Base-by-base conservation (phyloP, 2,329 filamentous ascomycete genomes). In the Fusarium pseudograminearum region DNA sequence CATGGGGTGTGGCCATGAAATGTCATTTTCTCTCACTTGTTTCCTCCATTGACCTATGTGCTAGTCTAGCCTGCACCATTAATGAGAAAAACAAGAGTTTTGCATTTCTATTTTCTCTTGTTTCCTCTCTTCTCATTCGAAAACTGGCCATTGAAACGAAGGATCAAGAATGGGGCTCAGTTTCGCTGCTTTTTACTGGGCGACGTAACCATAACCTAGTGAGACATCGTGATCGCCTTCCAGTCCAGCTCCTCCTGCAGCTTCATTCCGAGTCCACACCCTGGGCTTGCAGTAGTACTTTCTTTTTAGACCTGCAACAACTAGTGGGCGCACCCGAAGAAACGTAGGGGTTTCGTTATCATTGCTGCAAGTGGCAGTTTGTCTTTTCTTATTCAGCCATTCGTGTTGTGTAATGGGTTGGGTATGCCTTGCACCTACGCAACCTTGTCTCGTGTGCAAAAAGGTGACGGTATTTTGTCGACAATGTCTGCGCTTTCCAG, bases 141-240 rank as follows among this genome's bases (percentile, higher is more conserved):
- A 44, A 33, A 30, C 33, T 26, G 30, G 18, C 61, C 53, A 54
- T 60, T 61, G 31, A 50, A 24, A 30, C 24, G 22, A 33, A 47
- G 24, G 31, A 36, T n/a, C 22, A 38, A 36, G 26, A 36, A 44
- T 38, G 46, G 34, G 41, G 38, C 47, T 71, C 52, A 57, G 47
- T 52, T 53, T 61, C 58, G 65, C 70, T 71, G 64, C 68, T 71
- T 71, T 69, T 38, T 28, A 44, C 53, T 69, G 70, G 44, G 47
- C 63, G 42, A 61, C 51, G 36, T 20, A 54, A 33, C 38, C 26
- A 34, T 45, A 54, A 46, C 33, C 54, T 44, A 69, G 47, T 54
- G 42, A 47, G 51, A 54, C 47, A 48, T 58, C 45, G 48, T 70
- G 62, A 55, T 40, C 58, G 44, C 42, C 67, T 30, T 31, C 41